Base-by-base conservation (phyloP, 768 basidiomycete genomes). In the Coprinopsis marcescibilis region DNA sequence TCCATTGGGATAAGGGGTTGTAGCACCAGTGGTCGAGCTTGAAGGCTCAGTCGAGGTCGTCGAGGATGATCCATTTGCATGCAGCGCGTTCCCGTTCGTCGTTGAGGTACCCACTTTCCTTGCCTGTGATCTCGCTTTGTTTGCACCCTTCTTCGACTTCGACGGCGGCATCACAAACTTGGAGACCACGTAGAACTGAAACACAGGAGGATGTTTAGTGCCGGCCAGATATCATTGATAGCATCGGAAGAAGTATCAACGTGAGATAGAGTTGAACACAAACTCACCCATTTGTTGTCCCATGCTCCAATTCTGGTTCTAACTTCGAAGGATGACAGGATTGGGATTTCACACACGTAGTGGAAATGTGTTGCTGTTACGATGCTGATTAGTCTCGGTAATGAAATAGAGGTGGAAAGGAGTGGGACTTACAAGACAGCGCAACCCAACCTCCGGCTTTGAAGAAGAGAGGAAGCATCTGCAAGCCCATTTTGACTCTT, bases 281-380 rank as follows among this genome's bases (percentile, higher is more conserved):
- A n/a, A 63, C 78, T 39, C 54, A 84, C 85, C 86, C 86, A 89
- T 76, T 89, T 89, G 30, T 80, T 65, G 42, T 87, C 85, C 87
- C 87, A 89, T 3, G 74, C 66, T 10, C 65, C 80, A 2, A 85
- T 61, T 19, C 60, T 67, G 12, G 76, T 56, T 29, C 80, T 67
- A 7, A 88, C 69, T 62, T 89, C 83, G 52, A 83, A 89, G 1
- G 62, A 60, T 7, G 72, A 57, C 5, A 85, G 63, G 45, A 83
- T 78, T 1, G 83, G 75, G 20, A 89, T 85, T 62, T 89, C 87
- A 12, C 75, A 75, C 34, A 86, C 63, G 60, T 84, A 89, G 53
- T 75, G 68, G 58, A 72, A 85, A 56, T 87, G 78, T 0, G 84
- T 83, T 2, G 73, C 85, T 83, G 26, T 29, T 17, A 21, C 13